A percentile compares a stretch with the other conserved stretches of the same genome.
phyloP scores from a whole-genome alignment of 768 basidiomycete genomes.

The Termitomyces sp. region DNA sequence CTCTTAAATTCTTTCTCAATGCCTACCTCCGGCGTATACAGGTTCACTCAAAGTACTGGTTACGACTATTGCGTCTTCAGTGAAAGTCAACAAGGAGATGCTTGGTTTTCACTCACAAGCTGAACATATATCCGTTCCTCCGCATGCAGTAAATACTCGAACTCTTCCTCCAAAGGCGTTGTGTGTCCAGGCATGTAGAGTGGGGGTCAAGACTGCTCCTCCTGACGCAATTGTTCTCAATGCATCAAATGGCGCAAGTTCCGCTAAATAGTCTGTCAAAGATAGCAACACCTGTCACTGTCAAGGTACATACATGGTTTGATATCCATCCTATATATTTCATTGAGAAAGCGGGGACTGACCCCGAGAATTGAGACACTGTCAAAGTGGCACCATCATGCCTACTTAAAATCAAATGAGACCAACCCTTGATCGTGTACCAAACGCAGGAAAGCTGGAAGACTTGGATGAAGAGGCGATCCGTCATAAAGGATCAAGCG shows the following conservation, averaged over 20 bases:
- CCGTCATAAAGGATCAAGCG: conserved; percentile 59
- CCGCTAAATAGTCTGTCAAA: conserved; percentile 24
- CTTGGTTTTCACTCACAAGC: conserved; percentile 37
- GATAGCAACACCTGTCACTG: neutral
- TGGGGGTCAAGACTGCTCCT: conserved; percentile 56
- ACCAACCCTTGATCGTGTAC: conserved; percentile 49
- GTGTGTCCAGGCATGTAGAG: conserved; percentile 59
- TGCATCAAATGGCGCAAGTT: conserved; percentile 45
- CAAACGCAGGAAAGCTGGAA: conserved; percentile 44
- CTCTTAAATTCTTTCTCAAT: neutral
- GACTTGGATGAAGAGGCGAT: conserved; percentile 58
- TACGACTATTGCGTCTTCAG: conserved; percentile 36
- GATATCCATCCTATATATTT: conserved; percentile 48
- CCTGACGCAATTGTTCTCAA: conserved; percentile 48
- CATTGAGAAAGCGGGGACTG: conserved; percentile 58
- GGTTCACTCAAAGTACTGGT: conserved; percentile 40
- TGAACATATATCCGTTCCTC: conserved; percentile 65
- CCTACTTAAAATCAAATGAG: neutral
- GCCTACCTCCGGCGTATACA: conserved; percentile 55
- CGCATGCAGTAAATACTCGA: conserved; percentile 48
- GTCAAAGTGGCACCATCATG: neutral
- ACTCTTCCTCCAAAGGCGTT: conserved; percentile 47
- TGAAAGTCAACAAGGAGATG: neutral
- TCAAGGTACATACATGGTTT: conserved; percentile 39
- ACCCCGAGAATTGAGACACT: conserved; percentile 35